Evolutionary conservation across 768 basidiomycete genomes (phyloP), one percentile per base, ranked within the genome.

Genomic region (Lactifluus echinatus): DNA sequence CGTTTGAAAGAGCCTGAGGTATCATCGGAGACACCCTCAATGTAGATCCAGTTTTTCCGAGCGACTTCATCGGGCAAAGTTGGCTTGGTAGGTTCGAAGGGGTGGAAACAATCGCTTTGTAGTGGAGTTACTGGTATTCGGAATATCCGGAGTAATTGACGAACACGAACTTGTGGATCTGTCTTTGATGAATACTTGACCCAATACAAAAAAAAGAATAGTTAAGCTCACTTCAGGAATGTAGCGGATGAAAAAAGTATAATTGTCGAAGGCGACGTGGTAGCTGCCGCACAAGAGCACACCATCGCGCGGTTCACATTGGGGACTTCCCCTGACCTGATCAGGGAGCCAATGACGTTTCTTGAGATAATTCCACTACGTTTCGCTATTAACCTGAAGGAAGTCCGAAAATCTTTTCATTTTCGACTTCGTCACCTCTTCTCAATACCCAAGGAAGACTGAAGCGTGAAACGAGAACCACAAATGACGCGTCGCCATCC

Each of bases 61-160:
- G 23, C 8, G 5, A 12, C 11, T 0, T 65, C 56, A 55, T 53
- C 40, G 28, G 66, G 60, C 0, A 69, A 34, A 34, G 4, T 21
- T 23, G 61, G 68, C 48, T 3, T 26, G 23, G 57, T 12, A 23
- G 66, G 66, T 55, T 12, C 4, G 52, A 72, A 73, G 40, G 69
- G 71, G 52, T 37, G 70, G 68, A 60, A 72, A 71, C 0, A 70
- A 71, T 60, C 23, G 67, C 70, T 63, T 71, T 73, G n/a, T 69
- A 68, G 43, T 73, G 72, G 48, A 59, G 67, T 46, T 55, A 39
- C 52, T 52, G 57, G 62, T 66, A 59, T 39, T 23, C 3, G 5
- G 17, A 15, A 3, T n/a, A 0, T 49, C 50, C 56, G 44, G 69
- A 66, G 46, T 67, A 70, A 60, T 73, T 70, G 54, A 74, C 51